Evolutionary conservation across 768 basidiomycete species (phyloP), one percentile per base, ranked within the genome.

Genomic region (Mycena rosella): DNA sequence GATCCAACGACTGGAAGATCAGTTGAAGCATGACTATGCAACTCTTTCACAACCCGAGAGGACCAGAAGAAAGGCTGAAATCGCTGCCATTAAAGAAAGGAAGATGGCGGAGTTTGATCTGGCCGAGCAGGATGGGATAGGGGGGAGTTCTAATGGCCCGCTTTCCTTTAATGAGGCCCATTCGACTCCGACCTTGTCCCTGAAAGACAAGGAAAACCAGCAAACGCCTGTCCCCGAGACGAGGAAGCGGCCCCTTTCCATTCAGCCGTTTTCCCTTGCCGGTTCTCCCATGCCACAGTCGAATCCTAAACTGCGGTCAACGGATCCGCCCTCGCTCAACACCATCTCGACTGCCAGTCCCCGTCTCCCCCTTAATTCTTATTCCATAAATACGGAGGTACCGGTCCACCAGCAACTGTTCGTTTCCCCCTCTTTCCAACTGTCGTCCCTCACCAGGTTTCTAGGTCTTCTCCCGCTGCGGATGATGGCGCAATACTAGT

Each of bases 131-230:
- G 27, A 49, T 54, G 44, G 20, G 32, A 47, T 36, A n/a, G 9
- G 7, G 10, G 38, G 2, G 27, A 38, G 29, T 52, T 8, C 7
- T 15, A 20, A 5, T 6, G 42, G 20, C 5, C n/a, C 24, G 18
- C 48, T 56, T 44, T 52, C 20, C n/a, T 38, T 17, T 40, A 17
- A 44, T 17, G 29, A 45, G 8, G 18, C 14, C 36, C 44, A 15
- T 22, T 3, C 32, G 13, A 47, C 36, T 24, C 42, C 9, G 27
- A 20, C 18, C 20, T 29, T 32, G 15, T 32, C 48, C 8, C n/a
- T 5, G 57, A 47, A 34, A 18, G 47, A 68, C 55, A 71, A 71
- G 45, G 70, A 71, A 42, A 71, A 71, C 60, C 66, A 71, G 51
- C 48, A 49, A 24, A 65, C 55, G 10, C 59, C 58, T 24, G 54